Conservation (phyloP, 2,329 filamentous ascomycete genomes). For the Fusarium brachygibbosum region DNA sequence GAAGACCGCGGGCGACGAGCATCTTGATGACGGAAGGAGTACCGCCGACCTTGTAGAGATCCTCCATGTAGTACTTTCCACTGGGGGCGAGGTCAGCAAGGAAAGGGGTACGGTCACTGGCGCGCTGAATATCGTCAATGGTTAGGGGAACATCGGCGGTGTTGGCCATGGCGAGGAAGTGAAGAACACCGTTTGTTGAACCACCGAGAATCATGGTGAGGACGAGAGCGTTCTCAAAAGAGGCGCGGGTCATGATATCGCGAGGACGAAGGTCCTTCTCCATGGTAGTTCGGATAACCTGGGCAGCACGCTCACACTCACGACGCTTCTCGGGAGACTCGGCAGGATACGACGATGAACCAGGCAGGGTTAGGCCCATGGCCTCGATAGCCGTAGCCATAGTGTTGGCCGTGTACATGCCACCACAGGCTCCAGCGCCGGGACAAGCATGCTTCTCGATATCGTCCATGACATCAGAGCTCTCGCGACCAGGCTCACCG, state of each 20-base stretch:
- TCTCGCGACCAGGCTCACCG: conserved; percentile 73
- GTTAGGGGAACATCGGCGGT: conserved; percentile 83
- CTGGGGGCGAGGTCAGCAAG: conserved; percentile 87
- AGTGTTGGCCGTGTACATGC: conserved; percentile 93
- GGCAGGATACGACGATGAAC: conserved; percentile 86
- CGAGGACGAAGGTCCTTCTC: conserved; percentile 84
- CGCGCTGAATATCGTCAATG: conserved; percentile 85
- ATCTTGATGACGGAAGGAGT: conserved; percentile 89
- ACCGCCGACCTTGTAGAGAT: conserved; percentile 87
- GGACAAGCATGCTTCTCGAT: conserved; percentile 82
- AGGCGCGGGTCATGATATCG: conserved; percentile 81
- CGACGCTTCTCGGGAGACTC: conserved; percentile 85
- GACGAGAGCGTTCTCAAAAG: conserved; percentile 90
- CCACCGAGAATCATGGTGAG: conserved; percentile 94
- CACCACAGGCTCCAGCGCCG: conserved; percentile 75
- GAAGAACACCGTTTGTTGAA: conserved; percentile 88
- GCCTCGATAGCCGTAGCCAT: conserved; percentile 92
- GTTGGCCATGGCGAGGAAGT: conserved; percentile 91
- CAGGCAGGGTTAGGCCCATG: conserved; percentile 87
- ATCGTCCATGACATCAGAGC: conserved; percentile 86
- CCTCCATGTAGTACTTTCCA: conserved; percentile 88
- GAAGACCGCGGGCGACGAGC: conserved; percentile 79
- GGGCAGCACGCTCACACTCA: conserved; percentile 85
- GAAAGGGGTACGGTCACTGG: conserved; percentile 86
- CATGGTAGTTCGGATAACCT: conserved; percentile 83